Conservation (phyloP, 805 yeast genomes). For the Suhomyces xylopsoci region DNA sequence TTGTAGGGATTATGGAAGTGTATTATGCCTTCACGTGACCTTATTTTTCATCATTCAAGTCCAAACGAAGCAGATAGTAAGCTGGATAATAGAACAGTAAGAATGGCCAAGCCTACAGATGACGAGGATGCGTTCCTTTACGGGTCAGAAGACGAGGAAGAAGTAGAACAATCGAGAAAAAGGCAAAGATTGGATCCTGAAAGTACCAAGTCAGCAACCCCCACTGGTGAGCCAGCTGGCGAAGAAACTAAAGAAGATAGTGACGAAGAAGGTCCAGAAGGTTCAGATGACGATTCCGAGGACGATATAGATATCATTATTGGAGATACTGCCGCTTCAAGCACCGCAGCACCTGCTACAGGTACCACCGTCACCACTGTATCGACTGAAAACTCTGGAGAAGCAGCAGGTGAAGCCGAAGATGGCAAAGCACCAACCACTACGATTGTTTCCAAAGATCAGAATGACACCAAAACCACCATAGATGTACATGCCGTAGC, state of each 20-base stretch:
- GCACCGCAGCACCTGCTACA: conserved; percentile 15
- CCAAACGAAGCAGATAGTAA: not conserved
- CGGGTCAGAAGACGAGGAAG: conserved; percentile 48
- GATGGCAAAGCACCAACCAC: conserved; percentile 30
- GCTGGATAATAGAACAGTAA: not conserved
- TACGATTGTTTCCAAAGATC: conserved; percentile 31
- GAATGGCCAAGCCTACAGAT: conserved; percentile 29
- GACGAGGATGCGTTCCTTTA: conserved; percentile 71
- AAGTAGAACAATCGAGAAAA: conserved; percentile 22
- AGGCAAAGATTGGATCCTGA: conserved; percentile 22
- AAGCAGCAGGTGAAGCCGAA: conserved; percentile 8
- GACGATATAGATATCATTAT: conserved; percentile 85
- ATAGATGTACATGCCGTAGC: conserved; percentile 72
- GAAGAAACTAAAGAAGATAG: conserved; percentile 25
- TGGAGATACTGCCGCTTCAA: conserved; percentile 28
- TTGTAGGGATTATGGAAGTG: not conserved
- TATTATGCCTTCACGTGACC: not conserved
- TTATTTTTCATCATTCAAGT: not conserved
- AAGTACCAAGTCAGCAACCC: conserved; percentile 6
- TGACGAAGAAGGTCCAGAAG: conserved; percentile 45
- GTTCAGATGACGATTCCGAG: conserved; percentile 48
- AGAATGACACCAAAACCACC: conserved; percentile 39
- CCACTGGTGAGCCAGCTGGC: conserved; percentile 10
- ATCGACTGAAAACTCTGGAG: conserved; percentile 10
- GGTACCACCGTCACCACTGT: conserved; percentile 12